These are phyloP conservation scores for Lathyrus aphaca DNA, from an alignment of 306 rosid genomes.

Conservation along the genomic window DNA sequence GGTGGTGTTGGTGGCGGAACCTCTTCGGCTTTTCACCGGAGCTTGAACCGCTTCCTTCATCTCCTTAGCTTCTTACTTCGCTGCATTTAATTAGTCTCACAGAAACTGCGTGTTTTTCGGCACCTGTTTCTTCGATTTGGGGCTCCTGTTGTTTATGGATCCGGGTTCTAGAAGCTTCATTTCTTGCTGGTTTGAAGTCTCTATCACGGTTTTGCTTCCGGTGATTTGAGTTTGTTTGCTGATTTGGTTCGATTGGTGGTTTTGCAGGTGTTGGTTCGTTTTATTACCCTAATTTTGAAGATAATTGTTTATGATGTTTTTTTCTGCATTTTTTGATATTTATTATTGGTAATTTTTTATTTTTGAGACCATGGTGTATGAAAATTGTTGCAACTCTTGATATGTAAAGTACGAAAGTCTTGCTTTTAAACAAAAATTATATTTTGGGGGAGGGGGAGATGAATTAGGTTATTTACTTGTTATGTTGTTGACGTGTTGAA, in stretches of 20 bases:
- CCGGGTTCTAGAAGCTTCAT: slow-evolving; percentile 36
- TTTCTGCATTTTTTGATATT: slow-evolving; percentile 37
- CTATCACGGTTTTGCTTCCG: slow-evolving; percentile 22
- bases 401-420: background rate
- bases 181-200: background rate
- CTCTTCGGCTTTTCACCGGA: slow-evolving; percentile 7
- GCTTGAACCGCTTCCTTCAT: slow-evolving; percentile 17
- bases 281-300: background rate
- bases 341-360: slow-evolving; percentile 25
- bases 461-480: slow-evolving; percentile 27
- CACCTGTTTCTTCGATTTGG: slow-evolving; percentile 41
- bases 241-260: slow-evolving; percentile 35
- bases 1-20: slow-evolving; percentile 39
- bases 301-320: background rate
- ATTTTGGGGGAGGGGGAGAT: background rate
- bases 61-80: background rate
- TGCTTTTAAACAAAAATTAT: too few relatives aligned
- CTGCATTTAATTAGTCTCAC: background rate
- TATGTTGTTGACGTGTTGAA: slow-evolving; percentile 28
- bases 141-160: slow-evolving; percentile 40
- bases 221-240: slow-evolving; percentile 8
- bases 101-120: slow-evolving; percentile 30
- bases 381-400: slow-evolving; percentile 1
- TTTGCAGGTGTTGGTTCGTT: slow-evolving; percentile 48
- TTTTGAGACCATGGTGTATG: background rate